Base-by-base conservation (phyloP, 2,329 filamentous ascomycete genomes). In the Exophiala spinifera region DNA sequence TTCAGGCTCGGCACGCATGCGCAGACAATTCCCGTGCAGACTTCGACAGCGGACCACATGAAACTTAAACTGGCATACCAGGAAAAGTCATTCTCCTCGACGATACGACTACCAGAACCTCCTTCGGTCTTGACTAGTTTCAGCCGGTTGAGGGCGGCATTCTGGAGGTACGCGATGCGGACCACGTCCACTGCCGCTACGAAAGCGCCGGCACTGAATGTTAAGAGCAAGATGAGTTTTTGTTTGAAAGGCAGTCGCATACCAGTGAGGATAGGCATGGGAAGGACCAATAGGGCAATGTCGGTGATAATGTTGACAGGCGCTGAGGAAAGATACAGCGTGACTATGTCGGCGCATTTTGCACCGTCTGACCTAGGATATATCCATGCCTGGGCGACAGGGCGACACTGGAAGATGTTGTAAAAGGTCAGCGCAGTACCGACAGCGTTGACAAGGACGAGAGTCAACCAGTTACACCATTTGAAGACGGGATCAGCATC, bases 1-100 rank as follows among this genome's bases (percentile, higher is more conserved):
- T 96, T 96, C 58, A 96, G 74, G 0, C 88, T 92, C 7, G 92
- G 92, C n/a, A 96, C 88, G 64, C 91, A 96, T 39, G 88, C 91
- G 66, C 89, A 95, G 60, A 91, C 86, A 63, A 96, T 91, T 15
- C 90, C 91, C 1, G 95, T 78, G 61, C 95, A 94, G 66, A 96
- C 90, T 70, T 96, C 91, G 50, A 96, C 84, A 11, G 87, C 88
- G 14, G 88, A 92, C 92, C 91, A 97, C 88, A 96, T 92, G 66
- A 95, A 86, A 0, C 89, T 89, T 4, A 91, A 74, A 0, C 89
- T 89, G 0, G 89, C 88, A 66, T 92, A 91, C 85, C 83, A 89
- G 51, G 79, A 73, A 63, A 84, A 84, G 54, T 83, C 63, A 23
- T 58, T 57, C 25, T 67, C 63, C 28, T 65, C 67, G n/a, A 57